Evolutionary conservation across 2,329 filamentous ascomycete species (phyloP), one percentile per base, ranked within the genome.

Genomic region (Pseudogymnoascus sp.): DNA sequence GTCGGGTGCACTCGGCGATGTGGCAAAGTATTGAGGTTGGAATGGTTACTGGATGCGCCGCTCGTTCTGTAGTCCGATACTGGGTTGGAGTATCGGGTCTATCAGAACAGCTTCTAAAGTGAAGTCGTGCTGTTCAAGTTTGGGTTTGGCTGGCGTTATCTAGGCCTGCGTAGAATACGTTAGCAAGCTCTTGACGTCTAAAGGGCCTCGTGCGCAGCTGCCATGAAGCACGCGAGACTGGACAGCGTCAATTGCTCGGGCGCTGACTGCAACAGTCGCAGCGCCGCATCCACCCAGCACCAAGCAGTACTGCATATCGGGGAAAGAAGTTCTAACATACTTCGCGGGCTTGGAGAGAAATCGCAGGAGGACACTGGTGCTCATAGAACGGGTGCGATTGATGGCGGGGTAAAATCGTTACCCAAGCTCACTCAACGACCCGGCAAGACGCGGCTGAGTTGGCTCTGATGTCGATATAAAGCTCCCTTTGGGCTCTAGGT

Each of bases 281-380:
- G 6, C 43, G 43, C 21, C 43, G 7, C 12, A 14, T 29, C 6
- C 43, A 19, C 19, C 19, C 19, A 19, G 19, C 19, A 19, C 19
- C 19, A 19, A 19, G 19, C 19, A 19, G 19, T 19, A 19, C 43
- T 29, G 12, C 8, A 16, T 49, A 29, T 49, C 29, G 14, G 43
- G 23, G 1, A 49, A 6, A 1, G 2, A 16, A 49, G 31, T 2
- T 31, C 7, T 59, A 29, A 80, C 89, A 75, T 79, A 96, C 92
- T 96, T 96, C 77, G 91, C 90, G 75, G 91, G 91, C 83, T 94
- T 94, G 75, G 91, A 95, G 72, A 96, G 86, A 81, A 95, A 94
- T 80, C 91, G 90, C 75, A 96, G 85, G 74, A 95, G 86, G 78
- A 95, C 90, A 80, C 88, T 89, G 77, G 84, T 88, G 89, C 86